phyloP scores from a whole-genome alignment of 164 flowering plant genomes.

The Vitis rotundifolia region DNA sequence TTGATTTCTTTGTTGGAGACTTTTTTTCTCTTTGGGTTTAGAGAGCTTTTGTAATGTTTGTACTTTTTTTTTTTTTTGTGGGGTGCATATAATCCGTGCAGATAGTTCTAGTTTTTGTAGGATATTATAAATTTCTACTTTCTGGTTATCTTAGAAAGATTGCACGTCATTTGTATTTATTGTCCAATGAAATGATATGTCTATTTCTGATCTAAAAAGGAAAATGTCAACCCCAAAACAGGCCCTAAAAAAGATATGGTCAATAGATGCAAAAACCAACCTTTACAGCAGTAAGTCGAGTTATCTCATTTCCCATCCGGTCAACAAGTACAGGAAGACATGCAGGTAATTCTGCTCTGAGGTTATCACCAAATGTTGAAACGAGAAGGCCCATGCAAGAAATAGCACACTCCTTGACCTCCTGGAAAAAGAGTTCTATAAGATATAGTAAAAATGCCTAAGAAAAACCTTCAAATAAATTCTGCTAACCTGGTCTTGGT shows the following conservation, averaged over 20 bases:
- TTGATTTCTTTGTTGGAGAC: too few species aligned
- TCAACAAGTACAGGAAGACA: conserved; percentile 98
- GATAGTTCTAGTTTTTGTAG: too few species aligned
- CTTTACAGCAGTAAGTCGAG: conserved; percentile 99
- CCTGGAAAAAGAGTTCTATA: conserved; percentile 49
- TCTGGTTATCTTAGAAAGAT: too few species aligned
- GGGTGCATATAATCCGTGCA: too few species aligned
- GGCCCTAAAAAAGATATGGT: neutral
- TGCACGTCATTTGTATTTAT: too few species aligned
- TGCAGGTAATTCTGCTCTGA: conserved; percentile 62
- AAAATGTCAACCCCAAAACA: too few species aligned
- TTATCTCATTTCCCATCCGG: conserved; percentile 99
- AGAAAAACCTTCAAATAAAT: neutral
- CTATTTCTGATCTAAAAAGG: too few species aligned
- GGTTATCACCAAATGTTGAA: conserved; percentile 95
- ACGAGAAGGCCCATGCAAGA: conserved; percentile 96
- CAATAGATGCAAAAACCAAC: conserved; percentile 32
- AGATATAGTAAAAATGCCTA: conserved; percentile 4
- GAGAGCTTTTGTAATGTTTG: too few species aligned
- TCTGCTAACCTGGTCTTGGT: conserved; percentile 90
- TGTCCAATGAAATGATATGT: too few species aligned
- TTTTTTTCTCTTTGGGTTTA: too few species aligned
- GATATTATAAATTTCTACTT: too few species aligned
- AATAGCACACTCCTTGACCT: conserved; percentile 99
- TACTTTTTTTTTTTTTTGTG: too few species aligned